These are phyloP conservation scores for Hypoxylon subgilvum DNA, from an alignment of 495 filamentous ascomycete species.

Conservation along the genomic window DNA sequence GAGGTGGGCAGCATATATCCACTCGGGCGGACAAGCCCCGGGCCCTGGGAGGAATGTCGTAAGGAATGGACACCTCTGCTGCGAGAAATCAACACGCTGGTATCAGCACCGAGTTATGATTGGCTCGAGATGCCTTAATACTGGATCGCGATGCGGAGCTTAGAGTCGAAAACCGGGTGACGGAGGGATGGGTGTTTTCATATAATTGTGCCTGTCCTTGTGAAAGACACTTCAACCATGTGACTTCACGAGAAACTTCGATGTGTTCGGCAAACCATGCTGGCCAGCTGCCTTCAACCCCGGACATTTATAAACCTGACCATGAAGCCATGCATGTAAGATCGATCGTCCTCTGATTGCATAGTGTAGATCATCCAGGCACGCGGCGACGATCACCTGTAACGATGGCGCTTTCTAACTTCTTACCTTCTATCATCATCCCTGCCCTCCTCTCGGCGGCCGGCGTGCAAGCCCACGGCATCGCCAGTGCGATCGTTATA, in stretches of 20 bases:
- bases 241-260: slow-evolving; percentile 13
- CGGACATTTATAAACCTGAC: slow-evolving; percentile 11
- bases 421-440: slow-evolving; percentile 21
- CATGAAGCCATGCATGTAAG: neutral
- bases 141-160: slow-evolving; percentile 7
- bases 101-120: slow-evolving; percentile 2
- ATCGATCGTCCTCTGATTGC: neutral
- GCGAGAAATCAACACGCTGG: neutral
- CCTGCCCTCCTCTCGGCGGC: slow-evolving; percentile 28
- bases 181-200: neutral
- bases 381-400: slow-evolving; percentile 4
- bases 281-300: neutral
- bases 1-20: slow-evolving; percentile 4
- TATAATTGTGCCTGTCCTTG: slow-evolving; percentile 7
- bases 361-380: slow-evolving; percentile 20
- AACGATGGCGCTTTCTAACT: slow-evolving; percentile 23
- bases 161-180: slow-evolving; percentile 7
- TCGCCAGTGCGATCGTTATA: slow-evolving; percentile 38
- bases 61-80: neutral
- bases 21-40: slow-evolving; percentile 23
- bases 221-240: slow-evolving; percentile 13
- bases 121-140: slow-evolving; percentile 2
- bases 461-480: slow-evolving; percentile 35
- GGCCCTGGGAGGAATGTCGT: neutral
- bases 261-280: neutral